phyloP scores from a whole-genome alignment of 768 basidiomycete genomes.

The Naematelia aurantialba region DNA sequence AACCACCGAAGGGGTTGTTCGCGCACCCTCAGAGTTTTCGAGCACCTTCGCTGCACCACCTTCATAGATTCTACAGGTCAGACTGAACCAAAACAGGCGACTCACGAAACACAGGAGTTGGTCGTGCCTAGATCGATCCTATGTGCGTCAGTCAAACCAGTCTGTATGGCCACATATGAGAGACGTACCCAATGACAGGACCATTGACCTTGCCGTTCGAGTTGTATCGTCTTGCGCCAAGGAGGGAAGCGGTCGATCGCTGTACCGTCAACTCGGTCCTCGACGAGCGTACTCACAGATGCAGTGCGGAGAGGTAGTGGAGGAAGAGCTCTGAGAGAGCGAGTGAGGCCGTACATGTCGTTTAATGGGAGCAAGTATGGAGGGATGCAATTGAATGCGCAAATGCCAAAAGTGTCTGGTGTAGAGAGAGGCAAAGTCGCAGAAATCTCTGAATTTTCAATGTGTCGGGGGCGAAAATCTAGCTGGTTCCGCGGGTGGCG shows the following conservation, averaged over 20 bases:
- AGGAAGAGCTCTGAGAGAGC: slow-evolving; percentile 13
- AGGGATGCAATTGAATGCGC: background rate
- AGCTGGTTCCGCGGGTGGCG: background rate
- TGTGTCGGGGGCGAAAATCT: background rate
- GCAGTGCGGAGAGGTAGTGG: slow-evolving; percentile 7
- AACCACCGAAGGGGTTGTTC: slow-evolving; percentile 96
- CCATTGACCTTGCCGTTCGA: slow-evolving; percentile 80
- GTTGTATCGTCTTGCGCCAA: slow-evolving; percentile 75
- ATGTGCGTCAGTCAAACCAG: slow-evolving; percentile 63
- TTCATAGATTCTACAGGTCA: slow-evolving; percentile 75
- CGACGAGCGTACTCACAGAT: background rate
- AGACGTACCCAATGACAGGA: slow-evolving; percentile 37
- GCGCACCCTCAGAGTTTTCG: slow-evolving; percentile 94
- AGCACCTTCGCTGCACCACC: slow-evolving; percentile 90
- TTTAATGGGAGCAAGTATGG: background rate
- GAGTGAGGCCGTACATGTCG: slow-evolving; percentile 24
- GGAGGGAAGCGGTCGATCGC: slow-evolving; percentile 35
- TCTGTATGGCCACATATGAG: slow-evolving; percentile 2
- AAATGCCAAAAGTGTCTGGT: background rate
- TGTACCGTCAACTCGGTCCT: background rate
- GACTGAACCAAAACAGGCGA: slow-evolving; percentile 61
- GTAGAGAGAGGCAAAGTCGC: background rate
- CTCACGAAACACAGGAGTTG: slow-evolving; percentile 52
- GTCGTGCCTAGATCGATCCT: slow-evolving; percentile 78
- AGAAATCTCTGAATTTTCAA: background rate